Base-by-base conservation (phyloP, 805 yeast species). In the Zygotorulaspora danielsina region DNA sequence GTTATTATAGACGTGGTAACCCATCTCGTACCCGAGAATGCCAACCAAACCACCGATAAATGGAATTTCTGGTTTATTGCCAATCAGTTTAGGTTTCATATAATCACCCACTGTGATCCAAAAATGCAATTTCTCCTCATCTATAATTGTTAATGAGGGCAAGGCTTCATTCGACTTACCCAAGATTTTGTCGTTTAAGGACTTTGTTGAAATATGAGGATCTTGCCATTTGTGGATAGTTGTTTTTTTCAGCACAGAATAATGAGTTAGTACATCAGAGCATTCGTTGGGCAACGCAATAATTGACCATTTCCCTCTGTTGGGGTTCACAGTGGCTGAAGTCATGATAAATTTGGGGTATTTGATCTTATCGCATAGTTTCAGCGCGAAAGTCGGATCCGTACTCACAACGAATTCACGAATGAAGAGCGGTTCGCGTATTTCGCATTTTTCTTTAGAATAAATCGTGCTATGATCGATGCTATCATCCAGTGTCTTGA, bases 41-140 rank as follows among this genome's bases (percentile, higher is more conserved):
- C 99, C 99, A 39, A 89, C 67, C 21, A 85, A 70, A 0, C 99
- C 99, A n/a, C 98, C 97, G 41, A 78, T 66, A 53, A 93, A 93
- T 1, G 96, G 95, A 13, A 86, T 64, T 0, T 65, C 63, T 6
- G 66, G 38, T n/a, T 32, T 29, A 15, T 46, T 41, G 5, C 35
- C 21, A 12, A 42, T 34, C 12, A 53, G 27, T 17, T 48, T 47
- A 19, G 30, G 24, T 20, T 54, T 46, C 63, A 61, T 61, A 29
- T 50, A 57, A 1, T 49, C 34, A 3, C 57, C 59, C 9, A 59
- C 27, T 5, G 53, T 54, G 3, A 29, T 22, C 63, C 64, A 63
- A 35, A 59, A 63, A 12, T 48, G 36, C 2, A 38, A 35, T 40
- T 59, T 59, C 31, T 49, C 50, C 24, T 59, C 54, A 8, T 46